These are phyloP conservation scores for Arabidopsis hybrid DNA, from an alignment of 441 rosid genomes.

Conservation along the genomic window DNA sequence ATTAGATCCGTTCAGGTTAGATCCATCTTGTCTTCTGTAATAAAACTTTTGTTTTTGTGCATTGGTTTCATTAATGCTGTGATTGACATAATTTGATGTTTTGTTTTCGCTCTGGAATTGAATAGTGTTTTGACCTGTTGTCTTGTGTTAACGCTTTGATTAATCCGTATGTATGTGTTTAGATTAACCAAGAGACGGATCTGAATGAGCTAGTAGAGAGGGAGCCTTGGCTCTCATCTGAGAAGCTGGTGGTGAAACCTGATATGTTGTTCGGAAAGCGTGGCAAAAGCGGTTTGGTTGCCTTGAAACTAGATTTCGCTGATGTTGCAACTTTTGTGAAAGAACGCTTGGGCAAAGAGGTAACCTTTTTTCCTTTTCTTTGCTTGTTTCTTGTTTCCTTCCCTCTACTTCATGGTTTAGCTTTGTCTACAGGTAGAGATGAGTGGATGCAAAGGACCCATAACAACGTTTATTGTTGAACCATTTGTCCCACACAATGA, in stretches of 20 bases:
- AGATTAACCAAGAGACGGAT: conserved; percentile 70
- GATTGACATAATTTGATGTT: neutral
- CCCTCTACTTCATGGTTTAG: neutral
- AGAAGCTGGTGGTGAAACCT: conserved; percentile 73
- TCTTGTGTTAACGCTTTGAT: neutral
- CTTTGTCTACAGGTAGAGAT: conserved; percentile 62
- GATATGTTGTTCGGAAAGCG: conserved; percentile 80
- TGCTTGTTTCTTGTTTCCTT: conserved; percentile 10
- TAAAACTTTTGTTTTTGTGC: neutral
- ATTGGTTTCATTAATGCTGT: conserved; percentile 15
- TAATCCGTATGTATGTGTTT: neutral
- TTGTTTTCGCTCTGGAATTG: neutral
- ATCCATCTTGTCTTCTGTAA: neutral
- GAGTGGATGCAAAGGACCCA: conserved; percentile 74
- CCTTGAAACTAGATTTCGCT: conserved; percentile 63
- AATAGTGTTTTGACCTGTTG: neutral
- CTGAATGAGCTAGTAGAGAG: conserved; percentile 59
- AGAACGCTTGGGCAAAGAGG: conserved; percentile 71
- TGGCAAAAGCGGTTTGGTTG: conserved; percentile 76
- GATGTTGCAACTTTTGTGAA: conserved; percentile 63
- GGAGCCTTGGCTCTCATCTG: conserved; percentile 72
- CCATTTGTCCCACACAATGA: conserved; percentile 72
- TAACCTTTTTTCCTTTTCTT: conserved; percentile 15
- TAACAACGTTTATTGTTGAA: conserved; percentile 72
- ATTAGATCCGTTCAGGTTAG: conserved; percentile 66